phyloP scores from a whole-genome alignment of 768 basidiomycete species.

The Pluteus cervinus region DNA sequence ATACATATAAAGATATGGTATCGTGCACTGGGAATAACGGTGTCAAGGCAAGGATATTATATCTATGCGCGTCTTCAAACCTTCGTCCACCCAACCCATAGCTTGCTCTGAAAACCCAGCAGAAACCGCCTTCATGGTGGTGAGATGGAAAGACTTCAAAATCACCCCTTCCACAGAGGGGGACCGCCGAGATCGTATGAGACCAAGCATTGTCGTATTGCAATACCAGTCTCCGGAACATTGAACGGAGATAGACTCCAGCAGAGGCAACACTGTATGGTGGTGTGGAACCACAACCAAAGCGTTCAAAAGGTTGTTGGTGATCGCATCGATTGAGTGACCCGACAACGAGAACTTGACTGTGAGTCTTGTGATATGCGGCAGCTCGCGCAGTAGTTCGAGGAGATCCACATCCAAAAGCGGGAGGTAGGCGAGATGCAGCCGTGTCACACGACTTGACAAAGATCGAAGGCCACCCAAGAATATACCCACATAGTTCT shows the following conservation, averaged over 20 bases:
- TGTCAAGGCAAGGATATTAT: too few species aligned
- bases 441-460: slow-evolving; percentile 20
- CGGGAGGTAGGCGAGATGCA: slow-evolving; percentile 34
- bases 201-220: slow-evolving; percentile 16
- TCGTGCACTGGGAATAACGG: too few species aligned
- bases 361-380: slow-evolving; percentile 22
- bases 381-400: slow-evolving; percentile 22
- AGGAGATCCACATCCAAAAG: slow-evolving; percentile 26
- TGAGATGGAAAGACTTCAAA: slow-evolving; percentile 21
- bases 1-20: too few species aligned
- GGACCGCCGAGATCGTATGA: slow-evolving; percentile 28
- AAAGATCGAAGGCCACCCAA: slow-evolving; percentile 20
- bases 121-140: slow-evolving; percentile 21
- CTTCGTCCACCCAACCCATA: slow-evolving; percentile 17
- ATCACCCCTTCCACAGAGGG: neutral
- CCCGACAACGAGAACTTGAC: slow-evolving; percentile 29
- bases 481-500: slow-evolving; percentile 20
- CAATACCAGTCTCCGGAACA: slow-evolving; percentile 27
- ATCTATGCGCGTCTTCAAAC: too few species aligned
- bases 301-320: slow-evolving; percentile 28
- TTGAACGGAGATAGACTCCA: slow-evolving; percentile 23
- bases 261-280: slow-evolving; percentile 17
- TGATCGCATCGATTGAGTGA: slow-evolving; percentile 27
- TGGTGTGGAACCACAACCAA: too few species aligned
- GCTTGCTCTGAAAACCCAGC: slow-evolving; percentile 14